Percentiles rank a stretch among this genome's conserved stretches.
Conservation (phyloP, 768 basidiomycete genomes). For the Pisolithus tinctorius region DNA sequence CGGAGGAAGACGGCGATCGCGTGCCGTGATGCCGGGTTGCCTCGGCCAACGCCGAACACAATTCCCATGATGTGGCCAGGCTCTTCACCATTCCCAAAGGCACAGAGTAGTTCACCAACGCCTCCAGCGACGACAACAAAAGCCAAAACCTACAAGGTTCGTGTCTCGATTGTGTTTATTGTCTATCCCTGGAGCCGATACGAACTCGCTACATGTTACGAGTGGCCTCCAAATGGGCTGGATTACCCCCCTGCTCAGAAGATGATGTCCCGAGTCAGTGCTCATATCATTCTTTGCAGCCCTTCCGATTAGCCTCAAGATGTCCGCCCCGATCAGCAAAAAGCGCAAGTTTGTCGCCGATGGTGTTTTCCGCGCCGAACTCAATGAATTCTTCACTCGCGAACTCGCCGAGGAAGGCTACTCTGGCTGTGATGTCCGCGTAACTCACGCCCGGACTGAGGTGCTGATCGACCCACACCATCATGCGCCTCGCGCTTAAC, state of each 20-base stretch:
- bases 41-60: not conserved
- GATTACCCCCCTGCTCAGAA: slow-evolving; percentile 9
- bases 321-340: slow-evolving; percentile 90
- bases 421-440: slow-evolving; percentile 99
- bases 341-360: slow-evolving; percentile 98
- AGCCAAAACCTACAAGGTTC: slow-evolving; percentile 16
- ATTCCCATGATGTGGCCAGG: not conserved
- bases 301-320: slow-evolving; percentile 32
- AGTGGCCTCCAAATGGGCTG: slow-evolving; percentile 9
- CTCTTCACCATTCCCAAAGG: not conserved
- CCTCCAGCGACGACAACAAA: slow-evolving; percentile 13
- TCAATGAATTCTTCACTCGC: slow-evolving; percentile 97
- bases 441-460: slow-evolving; percentile 98
- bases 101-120: slow-evolving; percentile 9
- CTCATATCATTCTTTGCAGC: slow-evolving; percentile 18
- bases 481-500: not conserved
- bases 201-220: not conserved
- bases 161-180: slow-evolving; percentile 5
- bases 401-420: slow-evolving; percentile 99
- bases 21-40: not conserved
- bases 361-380: slow-evolving; percentile 98
- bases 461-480: slow-evolving; percentile 30
- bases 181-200: not conserved
- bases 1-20: not conserved
- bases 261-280: slow-evolving; percentile 11